A percentile compares a stretch with the other conserved stretches of the same genome.
Conservation (phyloP, 768 basidiomycete species). For the Suillus decipiens region DNA sequence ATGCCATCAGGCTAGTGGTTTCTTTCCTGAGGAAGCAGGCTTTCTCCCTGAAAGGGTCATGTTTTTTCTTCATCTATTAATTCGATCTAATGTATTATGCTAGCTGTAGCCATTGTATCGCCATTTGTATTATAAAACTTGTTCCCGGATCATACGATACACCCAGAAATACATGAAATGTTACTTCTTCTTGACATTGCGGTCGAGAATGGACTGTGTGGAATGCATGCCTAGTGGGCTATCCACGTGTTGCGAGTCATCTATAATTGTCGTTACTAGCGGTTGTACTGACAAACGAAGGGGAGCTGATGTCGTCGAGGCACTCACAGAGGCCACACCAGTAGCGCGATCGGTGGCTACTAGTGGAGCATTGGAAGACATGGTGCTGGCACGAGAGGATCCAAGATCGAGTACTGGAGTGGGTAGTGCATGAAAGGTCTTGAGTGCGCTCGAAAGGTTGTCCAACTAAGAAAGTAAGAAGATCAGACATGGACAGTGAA, state of each 20-base stretch:
- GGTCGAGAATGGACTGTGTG: conserved; percentile 11
- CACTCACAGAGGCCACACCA: not conserved
- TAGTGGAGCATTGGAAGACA: conserved; percentile 23
- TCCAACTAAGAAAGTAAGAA: conserved; percentile 26
- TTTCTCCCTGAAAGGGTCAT: conserved; percentile 1
- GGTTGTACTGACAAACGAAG: conserved; percentile 3
- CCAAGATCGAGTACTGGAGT: conserved; percentile 41
- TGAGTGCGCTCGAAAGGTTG: conserved; percentile 36
- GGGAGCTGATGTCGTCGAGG: conserved; percentile 3
- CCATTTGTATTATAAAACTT: not conserved
- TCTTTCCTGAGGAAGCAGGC: not conserved
- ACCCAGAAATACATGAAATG: not conserved
- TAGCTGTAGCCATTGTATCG: not conserved
- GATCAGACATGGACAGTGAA: not conserved
- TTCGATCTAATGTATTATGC: not conserved
- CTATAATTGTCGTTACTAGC: conserved; percentile 23
- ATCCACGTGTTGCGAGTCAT: conserved; percentile 27
- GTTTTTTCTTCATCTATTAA: not conserved
- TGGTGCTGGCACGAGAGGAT: conserved; percentile 32
- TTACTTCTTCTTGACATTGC: not conserved
- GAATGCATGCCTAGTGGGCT: conserved; percentile 33
- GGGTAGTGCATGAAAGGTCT: conserved; percentile 45
- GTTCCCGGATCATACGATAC: conserved; percentile 1
- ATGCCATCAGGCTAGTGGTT: not conserved
- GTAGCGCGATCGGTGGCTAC: not conserved